Percentiles rank a stretch among this genome's conserved stretches.
phyloP scores from a whole-genome alignment of 2,329 filamentous ascomycete genomes.

The Rhynchosporium agropyri region DNA sequence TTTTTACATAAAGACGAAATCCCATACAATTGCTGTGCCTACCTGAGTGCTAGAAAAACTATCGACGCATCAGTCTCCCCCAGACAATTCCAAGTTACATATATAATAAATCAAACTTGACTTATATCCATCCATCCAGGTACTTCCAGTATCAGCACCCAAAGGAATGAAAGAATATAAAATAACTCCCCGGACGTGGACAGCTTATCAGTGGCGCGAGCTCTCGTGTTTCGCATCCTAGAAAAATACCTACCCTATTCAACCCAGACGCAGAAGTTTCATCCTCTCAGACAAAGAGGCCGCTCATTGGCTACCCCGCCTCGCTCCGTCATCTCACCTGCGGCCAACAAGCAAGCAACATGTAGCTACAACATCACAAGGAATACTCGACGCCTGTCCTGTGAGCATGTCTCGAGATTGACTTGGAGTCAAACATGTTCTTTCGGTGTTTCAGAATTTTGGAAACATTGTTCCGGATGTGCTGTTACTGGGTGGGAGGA shows the following conservation, averaged over 20 bases:
- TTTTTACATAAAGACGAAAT: too few relatives aligned
- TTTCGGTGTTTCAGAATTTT: conserved; percentile 6
- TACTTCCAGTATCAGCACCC: too few relatives aligned
- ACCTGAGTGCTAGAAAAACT: too few relatives aligned
- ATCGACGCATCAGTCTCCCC: too few relatives aligned
- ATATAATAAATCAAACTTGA: too few relatives aligned
- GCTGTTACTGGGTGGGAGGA: neutral
- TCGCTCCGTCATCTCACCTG: conserved; percentile 2
- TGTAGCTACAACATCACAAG: neutral
- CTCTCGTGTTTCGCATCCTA: too few relatives aligned
- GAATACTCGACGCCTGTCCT: conserved; percentile 11
- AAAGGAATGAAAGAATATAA: too few relatives aligned
- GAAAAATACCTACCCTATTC: neutral
- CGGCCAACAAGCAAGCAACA: neutral
- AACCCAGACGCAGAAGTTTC: conserved; percentile 7
- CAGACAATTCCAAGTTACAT: too few relatives aligned
- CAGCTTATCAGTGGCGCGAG: too few relatives aligned
- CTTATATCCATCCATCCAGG: too few relatives aligned
- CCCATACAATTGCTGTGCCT: too few relatives aligned
- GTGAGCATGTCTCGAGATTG: neutral
- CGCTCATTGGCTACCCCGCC: conserved; percentile 8
- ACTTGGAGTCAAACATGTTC: neutral
- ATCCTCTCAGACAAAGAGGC: neutral
- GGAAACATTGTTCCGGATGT: neutral
- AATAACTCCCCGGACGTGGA: too few relatives aligned